Percentiles rank a stretch among this genome's conserved stretches.
Evolutionary conservation across 1,139 yeast genomes (phyloP).

Genomic region (Oligophagozyma castellii): DNA sequence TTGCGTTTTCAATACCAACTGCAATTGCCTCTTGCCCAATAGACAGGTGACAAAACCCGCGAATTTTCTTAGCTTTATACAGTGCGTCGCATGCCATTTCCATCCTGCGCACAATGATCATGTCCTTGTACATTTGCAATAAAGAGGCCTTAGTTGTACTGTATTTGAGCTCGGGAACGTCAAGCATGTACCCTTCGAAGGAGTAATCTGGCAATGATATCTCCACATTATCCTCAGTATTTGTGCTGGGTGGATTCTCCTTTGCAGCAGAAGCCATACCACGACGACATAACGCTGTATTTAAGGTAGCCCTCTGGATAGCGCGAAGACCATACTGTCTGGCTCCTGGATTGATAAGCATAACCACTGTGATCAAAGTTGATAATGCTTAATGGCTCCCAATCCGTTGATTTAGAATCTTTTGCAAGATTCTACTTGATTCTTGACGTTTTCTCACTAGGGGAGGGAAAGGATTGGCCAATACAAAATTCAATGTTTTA

Average conservation of each 20-base stretch:
- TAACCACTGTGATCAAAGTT: too few species aligned
- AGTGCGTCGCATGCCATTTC: conserved; percentile 98
- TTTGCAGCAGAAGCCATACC: conserved; percentile 2
- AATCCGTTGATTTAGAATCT: too few species aligned
- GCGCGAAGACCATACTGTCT: too few species aligned
- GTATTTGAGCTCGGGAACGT: conserved; percentile 57
- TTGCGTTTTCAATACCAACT: conserved; percentile 94
- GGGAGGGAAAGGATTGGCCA: too few species aligned
- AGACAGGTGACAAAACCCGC: conserved; percentile 98
- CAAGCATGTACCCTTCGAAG: conserved; percentile 78
- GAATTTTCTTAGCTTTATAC: conserved; percentile 93
- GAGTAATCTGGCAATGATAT: conserved; percentile 63
- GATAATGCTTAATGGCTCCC: too few species aligned
- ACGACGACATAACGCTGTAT: too few species aligned
- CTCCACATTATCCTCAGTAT: conserved; percentile 10
- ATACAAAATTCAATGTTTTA: too few species aligned
- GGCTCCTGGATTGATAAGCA: too few species aligned
- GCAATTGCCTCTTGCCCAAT: conserved; percentile 99
- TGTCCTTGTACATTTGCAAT: conserved; percentile 90
- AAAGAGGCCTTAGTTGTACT: conserved; percentile 69
- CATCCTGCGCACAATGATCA: conserved; percentile 90
- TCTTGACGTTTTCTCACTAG: too few species aligned
- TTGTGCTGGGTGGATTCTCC: conserved; percentile 1
- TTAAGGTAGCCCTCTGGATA: too few species aligned
- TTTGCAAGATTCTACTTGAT: too few species aligned